Conservation (phyloP, 768 basidiomycete species). For the Vishniacozyma victoriae region DNA sequence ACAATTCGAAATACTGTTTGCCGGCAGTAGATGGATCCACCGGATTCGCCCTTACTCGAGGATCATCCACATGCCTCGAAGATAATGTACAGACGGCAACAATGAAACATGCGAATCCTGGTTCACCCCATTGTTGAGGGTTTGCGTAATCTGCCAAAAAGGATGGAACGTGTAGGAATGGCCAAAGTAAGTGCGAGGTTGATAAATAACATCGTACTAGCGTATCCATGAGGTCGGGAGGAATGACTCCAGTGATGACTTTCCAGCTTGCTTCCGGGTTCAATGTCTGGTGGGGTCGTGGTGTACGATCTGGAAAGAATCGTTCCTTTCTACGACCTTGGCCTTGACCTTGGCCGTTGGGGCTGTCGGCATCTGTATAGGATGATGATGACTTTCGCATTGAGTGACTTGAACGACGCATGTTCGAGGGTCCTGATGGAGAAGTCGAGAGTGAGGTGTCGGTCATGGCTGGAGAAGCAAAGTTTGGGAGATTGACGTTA, state of each 20-base stretch:
- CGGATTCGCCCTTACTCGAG: slow-evolving; percentile 75
- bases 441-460: slow-evolving; percentile 10
- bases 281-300: slow-evolving; percentile 62
- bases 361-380: background rate
- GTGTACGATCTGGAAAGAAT: slow-evolving; percentile 74
- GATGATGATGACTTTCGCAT: slow-evolving; percentile 15
- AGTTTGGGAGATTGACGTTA: too few relatives aligned
- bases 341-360: background rate
- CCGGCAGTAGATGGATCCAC: slow-evolving; percentile 81
- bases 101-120: slow-evolving; percentile 88
- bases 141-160: slow-evolving; percentile 88
- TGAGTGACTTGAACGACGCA: slow-evolving; percentile 9
- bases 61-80: slow-evolving; percentile 87
- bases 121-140: slow-evolving; percentile 90
- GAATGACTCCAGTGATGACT: slow-evolving; percentile 75
- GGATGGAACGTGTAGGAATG: slow-evolving; percentile 84
- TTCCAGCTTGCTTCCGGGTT: slow-evolving; percentile 86
- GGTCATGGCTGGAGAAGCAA: slow-evolving; percentile 1
- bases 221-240: slow-evolving; percentile 85
- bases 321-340: slow-evolving; percentile 15
- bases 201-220: slow-evolving; percentile 62
- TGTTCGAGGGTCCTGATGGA: slow-evolving; percentile 1
- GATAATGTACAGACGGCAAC: slow-evolving; percentile 88
- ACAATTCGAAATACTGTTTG: slow-evolving; percentile 85
- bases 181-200: slow-evolving; percentile 87